Evolutionary conservation across 331 rosid genomes (phyloP), one percentile per base, ranked within the genome.

Genomic region (Phaseolus coccineus): DNA sequence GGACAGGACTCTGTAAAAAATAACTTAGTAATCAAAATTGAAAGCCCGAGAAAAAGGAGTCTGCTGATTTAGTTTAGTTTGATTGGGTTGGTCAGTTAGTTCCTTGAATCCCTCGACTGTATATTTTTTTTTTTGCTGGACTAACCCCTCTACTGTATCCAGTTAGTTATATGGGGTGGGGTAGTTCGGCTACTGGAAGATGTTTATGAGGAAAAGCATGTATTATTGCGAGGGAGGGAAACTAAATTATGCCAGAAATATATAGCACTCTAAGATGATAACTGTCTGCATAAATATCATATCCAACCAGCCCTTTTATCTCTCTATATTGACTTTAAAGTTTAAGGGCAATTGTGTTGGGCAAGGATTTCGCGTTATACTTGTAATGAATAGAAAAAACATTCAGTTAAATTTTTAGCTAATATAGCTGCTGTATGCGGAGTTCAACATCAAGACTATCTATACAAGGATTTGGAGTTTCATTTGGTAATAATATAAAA

Each of bases 391-490:
- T 42, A 8, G 47, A 8, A 78, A 12, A 47, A 35, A 13, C 59
- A 9, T 39, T 53, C 35, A 63, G 15, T 40, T 48, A 22, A 53
- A 22, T 55, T 52, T 42, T 63, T 83, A 37, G 58, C 77, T 42
- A 44, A 52, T 19, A 46, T 46, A 27, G 47, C 31, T 52, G 62
- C 62, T 52, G 59, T 47, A 71, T 53, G 74, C 15, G 13, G 65
- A 58, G 53, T 55, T 78, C 50, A 67, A 74, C 73, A 27, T 74
- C 30, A 74, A 78, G 77, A 73, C 53, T 73, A 35, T 37, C 71
- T 67, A 35, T 73, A 9, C 35, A 57, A 69, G 63, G 64, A 13
- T 74, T 74, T 74, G 39, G 46, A 67, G 35, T 73, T 51, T 62
- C 69, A 68, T 51, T 15, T 46, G 64, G 69, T 39, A 28, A 22